A percentile compares a stretch with the other conserved stretches of the same genome.
Evolutionary conservation across 257 asterid species (phyloP).

Genomic region (Plantago elongata): DNA sequence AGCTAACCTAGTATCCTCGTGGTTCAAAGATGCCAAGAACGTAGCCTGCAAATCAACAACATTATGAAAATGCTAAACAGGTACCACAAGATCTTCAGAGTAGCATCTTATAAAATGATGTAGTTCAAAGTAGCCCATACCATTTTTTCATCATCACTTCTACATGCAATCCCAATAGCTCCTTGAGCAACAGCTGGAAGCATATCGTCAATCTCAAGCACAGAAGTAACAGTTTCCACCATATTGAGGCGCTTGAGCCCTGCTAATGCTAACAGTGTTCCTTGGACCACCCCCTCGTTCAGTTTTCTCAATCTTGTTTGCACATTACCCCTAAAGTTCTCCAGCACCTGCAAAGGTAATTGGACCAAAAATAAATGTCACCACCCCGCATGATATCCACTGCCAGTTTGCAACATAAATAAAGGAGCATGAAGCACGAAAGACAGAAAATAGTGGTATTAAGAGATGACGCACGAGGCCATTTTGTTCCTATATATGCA

Average conservation of each 20-base stretch:
- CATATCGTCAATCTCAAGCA: constrained; percentile 89
- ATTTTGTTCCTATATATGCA: no score
- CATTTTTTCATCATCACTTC: constrained; percentile 78
- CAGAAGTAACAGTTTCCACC: constrained; percentile 68
- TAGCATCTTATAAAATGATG: no score
- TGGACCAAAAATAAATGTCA: no score
- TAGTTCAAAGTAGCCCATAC: constrained; percentile 27
- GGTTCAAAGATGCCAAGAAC: constrained; percentile 74
- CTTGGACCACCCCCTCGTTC: constrained; percentile 91
- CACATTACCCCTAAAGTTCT: constrained; percentile 93
- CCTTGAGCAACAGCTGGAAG: constrained; percentile 99
- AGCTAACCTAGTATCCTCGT: constrained; percentile 94
- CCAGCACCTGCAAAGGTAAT: constrained; percentile 53
- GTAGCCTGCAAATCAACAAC: constrained; percentile 42
- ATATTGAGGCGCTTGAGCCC: constrained; percentile 86
- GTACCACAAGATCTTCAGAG: background rate
- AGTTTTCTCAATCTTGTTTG: constrained; percentile 82
- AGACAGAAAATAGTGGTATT: no score
- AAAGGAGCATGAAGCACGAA: no score
- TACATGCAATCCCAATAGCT: constrained; percentile 92
- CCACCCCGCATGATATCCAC: no score
- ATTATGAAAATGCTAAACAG: background rate
- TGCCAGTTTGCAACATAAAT: no score
- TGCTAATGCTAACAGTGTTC: constrained; percentile 86
- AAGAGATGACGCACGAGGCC: no score